Percentiles rank a stretch among this genome's conserved stretches.
phyloP scores from a whole-genome alignment of 2,329 filamentous ascomycete species.

The Tolypocladium amazonense region DNA sequence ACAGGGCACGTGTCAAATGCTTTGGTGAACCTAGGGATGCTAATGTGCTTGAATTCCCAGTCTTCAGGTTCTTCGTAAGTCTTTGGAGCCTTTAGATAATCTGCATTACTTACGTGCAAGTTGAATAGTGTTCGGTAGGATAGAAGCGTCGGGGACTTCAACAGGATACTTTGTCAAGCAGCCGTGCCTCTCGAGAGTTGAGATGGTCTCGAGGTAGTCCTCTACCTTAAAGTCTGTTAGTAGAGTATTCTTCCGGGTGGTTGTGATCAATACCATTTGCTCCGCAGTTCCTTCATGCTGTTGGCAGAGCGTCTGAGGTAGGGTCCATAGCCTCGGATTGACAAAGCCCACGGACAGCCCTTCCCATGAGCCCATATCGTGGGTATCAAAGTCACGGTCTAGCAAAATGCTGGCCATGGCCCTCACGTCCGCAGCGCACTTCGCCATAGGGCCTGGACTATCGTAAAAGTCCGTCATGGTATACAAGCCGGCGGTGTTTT shows the following conservation, averaged over 20 bases:
- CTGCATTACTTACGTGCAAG: not conserved
- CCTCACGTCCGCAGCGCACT: not conserved
- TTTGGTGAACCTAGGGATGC: not conserved
- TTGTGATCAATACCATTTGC: not conserved
- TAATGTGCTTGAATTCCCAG: not conserved
- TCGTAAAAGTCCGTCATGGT: slow-evolving; percentile 14
- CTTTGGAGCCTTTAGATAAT: not conserved
- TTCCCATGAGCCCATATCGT: not conserved
- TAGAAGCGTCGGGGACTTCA: not conserved
- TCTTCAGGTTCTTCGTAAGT: not conserved
- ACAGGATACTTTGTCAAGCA: not conserved
- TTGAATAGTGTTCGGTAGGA: not conserved
- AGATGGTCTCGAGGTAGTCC: not conserved
- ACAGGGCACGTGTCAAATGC: not conserved
- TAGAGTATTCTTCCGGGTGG: not conserved
- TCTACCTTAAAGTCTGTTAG: not conserved
- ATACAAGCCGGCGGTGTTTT: slow-evolving; percentile 8
- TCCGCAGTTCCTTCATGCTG: not conserved
- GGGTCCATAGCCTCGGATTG: not conserved
- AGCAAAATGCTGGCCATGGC: not conserved
- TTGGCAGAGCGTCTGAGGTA: not conserved
- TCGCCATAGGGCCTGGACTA: slow-evolving; percentile 13
- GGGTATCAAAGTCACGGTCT: not conserved
- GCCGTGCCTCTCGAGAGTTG: not conserved
- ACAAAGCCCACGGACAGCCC: not conserved